These are phyloP conservation scores for Scedosporium apiospermum DNA, from an alignment of 2,329 filamentous ascomycete genomes.

Conservation along the genomic window DNA sequence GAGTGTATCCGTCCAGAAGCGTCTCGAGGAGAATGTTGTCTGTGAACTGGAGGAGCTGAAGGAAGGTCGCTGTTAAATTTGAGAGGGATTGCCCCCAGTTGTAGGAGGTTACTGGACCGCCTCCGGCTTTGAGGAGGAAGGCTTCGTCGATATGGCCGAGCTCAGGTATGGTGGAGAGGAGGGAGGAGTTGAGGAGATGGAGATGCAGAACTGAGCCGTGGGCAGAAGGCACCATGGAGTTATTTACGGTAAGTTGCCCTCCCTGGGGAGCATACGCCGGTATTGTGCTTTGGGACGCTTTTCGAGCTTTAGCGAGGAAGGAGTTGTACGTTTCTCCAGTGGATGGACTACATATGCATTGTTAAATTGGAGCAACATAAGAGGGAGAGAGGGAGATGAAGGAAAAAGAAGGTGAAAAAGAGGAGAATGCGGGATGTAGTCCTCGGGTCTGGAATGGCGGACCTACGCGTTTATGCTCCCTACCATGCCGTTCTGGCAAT, in stretches of 20 bases:
- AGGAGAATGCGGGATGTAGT: background rate
- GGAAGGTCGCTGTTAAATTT: constrained; percentile 14
- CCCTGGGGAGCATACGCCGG: constrained; percentile 21
- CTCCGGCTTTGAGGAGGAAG: constrained; percentile 18
- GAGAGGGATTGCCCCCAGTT: constrained; percentile 19
- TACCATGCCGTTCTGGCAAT: constrained; percentile 34
- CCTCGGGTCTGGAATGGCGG: background rate
- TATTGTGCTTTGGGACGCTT: constrained; percentile 22
- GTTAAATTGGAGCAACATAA: background rate
- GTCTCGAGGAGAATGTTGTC: constrained; percentile 23
- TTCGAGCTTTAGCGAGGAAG: constrained; percentile 16
- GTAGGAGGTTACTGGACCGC: constrained; percentile 22
- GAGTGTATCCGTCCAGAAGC: constrained; percentile 20
- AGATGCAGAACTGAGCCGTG: constrained; percentile 19
- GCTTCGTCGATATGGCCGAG: constrained; percentile 10
- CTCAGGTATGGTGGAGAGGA: constrained; percentile 15
- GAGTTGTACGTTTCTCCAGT: constrained; percentile 17
- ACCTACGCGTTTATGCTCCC: constrained; percentile 32
- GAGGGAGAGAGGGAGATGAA: background rate
- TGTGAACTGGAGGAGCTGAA: constrained; percentile 20
- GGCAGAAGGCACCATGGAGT: constrained; percentile 17
- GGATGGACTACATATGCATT: constrained; percentile 7
- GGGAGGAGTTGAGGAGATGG: constrained; percentile 14
- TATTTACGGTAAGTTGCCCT: constrained; percentile 24
- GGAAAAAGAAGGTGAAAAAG: background rate